Base-by-base conservation (phyloP, 2,329 filamentous ascomycete species). In the Myriosclerotinia scirpicola region DNA sequence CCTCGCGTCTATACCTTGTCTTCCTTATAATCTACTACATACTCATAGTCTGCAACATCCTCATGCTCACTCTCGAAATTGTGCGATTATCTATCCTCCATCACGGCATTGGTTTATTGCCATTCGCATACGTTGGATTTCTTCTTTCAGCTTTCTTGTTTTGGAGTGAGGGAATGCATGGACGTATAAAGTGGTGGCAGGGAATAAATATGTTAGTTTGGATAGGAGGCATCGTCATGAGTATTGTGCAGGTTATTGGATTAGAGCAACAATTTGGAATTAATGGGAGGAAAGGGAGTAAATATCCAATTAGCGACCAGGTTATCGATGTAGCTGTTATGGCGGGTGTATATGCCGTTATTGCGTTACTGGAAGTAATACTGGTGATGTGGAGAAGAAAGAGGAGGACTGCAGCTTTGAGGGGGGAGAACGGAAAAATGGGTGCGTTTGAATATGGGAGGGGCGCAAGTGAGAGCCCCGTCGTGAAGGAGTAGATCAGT, bases 21-120 rank as follows among this genome's bases (percentile, higher is more conserved):
- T 54, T 59, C 6, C 67, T 69, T 5, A 54, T 63, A 5, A 54
- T 77, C 38, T 77, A 78, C 66, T 76, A 75, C 64, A 42, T 76
- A 54, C 67, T 77, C 34, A 71, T 78, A 40, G 26, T 76, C 17
- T 68, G 68, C 53, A 75, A 77, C 53, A 69, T 75, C 48, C 69
- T 75, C 48, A 76, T 78, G 76, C 65, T 71, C 53, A 72, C 72
- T 1, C 71, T 78, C 7, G 76, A 78, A 67, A 75, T 79, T 34
- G 75, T 75, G 6, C 73, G 76, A 0, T 68, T 79, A 8, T 59
- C 67, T 3, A 67, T 76, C 7, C 68, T 77, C 5, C 64, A 75
- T 63, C 72, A 74, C 56, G 75, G 76, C 1, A 75, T 78, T 64
- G 74, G 73, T 0, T 69, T 79, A 8, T 44, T 77, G n/a, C 76